Percentiles rank a stretch among this genome's conserved stretches.
Evolutionary conservation across 768 basidiomycete genomes (phyloP).

Genomic region (Austroboletus eburneus): DNA sequence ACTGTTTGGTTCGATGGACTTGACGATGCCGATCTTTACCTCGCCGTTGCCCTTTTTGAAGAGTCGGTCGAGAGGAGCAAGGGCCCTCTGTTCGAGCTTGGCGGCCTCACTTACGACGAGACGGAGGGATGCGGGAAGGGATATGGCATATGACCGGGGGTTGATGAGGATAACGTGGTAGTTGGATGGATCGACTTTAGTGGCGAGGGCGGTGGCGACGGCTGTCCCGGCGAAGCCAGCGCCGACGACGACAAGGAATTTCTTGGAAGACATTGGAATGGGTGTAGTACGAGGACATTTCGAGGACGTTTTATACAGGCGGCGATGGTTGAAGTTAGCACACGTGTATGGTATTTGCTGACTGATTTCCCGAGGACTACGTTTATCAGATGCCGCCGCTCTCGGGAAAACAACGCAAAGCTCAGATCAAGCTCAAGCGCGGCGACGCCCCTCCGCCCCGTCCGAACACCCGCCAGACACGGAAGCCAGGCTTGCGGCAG

Average conservation of each 20-base stretch:
- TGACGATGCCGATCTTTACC: slow-evolving; percentile 32
- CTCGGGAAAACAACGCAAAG: slow-evolving; percentile 67
- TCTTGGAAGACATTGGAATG: slow-evolving; percentile 15
- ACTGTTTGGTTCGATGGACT: slow-evolving; percentile 35
- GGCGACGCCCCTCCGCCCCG: slow-evolving; percentile 53
- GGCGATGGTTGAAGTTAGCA: neutral
- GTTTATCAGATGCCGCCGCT: slow-evolving; percentile 18
- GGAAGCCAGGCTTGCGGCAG: slow-evolving; percentile 15
- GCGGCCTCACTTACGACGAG: slow-evolving; percentile 38
- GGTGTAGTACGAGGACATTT: neutral
- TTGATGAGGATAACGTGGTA: slow-evolving; percentile 55
- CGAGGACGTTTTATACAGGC: neutral
- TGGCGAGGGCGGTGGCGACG: slow-evolving; percentile 45
- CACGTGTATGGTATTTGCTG: neutral
- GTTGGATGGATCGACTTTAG: slow-evolving; percentile 43
- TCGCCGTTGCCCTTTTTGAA: slow-evolving; percentile 46
- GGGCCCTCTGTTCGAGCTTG: slow-evolving; percentile 39
- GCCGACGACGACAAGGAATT: slow-evolving; percentile 53
- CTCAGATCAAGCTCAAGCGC: slow-evolving; percentile 70
- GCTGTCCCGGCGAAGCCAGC: slow-evolving; percentile 46
- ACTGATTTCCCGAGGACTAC: no score
- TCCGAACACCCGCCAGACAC: slow-evolving; percentile 12
- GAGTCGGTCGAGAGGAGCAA: slow-evolving; percentile 50
- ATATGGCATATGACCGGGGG: slow-evolving; percentile 45
- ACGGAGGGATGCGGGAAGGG: slow-evolving; percentile 50